Percentiles rank a stretch among this genome's conserved stretches.
Conservation (phyloP, 306 rosid genomes). For the Lathyrus tuberosus region DNA sequence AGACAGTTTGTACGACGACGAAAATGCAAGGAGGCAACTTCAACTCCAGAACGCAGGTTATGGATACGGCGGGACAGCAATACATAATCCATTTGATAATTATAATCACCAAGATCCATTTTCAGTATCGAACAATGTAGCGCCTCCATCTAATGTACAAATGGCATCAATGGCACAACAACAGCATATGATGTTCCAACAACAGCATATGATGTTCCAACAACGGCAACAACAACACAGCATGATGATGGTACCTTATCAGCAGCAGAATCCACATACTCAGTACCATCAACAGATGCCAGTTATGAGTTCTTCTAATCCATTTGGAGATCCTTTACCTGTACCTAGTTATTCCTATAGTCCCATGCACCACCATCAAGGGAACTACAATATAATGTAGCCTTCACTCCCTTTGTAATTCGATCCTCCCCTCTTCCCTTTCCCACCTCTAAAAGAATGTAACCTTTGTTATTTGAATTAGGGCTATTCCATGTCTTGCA, state of each 20-base stretch:
- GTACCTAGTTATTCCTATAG: conserved; percentile 48
- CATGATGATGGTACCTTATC: conserved; percentile 66
- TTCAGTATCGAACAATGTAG: conserved; percentile 60
- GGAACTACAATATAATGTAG: conserved; percentile 69
- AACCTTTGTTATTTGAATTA: conserved; percentile 41
- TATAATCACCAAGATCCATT: conserved; percentile 66
- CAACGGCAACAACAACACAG: conserved; percentile 72
- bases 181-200: conserved; percentile 42
- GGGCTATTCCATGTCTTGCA: conserved; percentile 37
- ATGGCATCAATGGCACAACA: conserved; percentile 69
- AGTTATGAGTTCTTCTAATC: conserved; percentile 56
- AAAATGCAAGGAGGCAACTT: conserved; percentile 73
- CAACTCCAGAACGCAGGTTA: conserved; percentile 85
- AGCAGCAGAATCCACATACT: conserved; percentile 37
- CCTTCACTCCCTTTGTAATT: conserved; percentile 19
- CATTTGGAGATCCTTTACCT: conserved; percentile 75
- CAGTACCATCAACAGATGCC: conserved; percentile 63
- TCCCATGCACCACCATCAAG: conserved; percentile 57
- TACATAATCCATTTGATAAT: conserved; percentile 58
- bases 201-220: too few relatives aligned
- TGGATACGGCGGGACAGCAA: conserved; percentile 50
- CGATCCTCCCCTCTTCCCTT: neutral
- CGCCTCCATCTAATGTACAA: conserved; percentile 81
- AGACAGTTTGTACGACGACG: conserved; percentile 92
- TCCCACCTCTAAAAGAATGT: conserved; percentile 31